Evolutionary conservation across 306 rosid species (phyloP).

Genomic region (Argentina anserina): DNA sequence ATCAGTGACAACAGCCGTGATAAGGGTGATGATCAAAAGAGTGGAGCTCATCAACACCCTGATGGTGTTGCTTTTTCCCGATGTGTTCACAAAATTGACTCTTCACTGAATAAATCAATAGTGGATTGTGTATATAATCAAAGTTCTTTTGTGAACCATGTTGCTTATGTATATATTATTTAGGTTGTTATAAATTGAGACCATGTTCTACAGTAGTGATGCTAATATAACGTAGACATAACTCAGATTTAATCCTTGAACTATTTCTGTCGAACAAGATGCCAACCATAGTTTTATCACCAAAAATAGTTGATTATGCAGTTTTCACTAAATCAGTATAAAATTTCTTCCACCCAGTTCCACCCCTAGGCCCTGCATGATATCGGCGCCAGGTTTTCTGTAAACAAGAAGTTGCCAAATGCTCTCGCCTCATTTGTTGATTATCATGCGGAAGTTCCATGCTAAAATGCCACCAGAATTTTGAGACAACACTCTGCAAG

Average conservation of each 20-base stretch:
- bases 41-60: no score
- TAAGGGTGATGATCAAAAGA: no score
- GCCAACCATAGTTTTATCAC: not conserved
- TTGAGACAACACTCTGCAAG: conserved; percentile 14
- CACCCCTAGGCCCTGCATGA: not conserved
- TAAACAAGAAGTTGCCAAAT: conserved; percentile 12
- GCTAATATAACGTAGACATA: not conserved
- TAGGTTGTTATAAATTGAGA: no score
- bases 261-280: not conserved
- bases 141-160: no score
- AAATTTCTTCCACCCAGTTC: conserved; percentile 9
- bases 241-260: not conserved
- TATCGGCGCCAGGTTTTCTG: conserved; percentile 8
- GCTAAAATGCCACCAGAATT: conserved; percentile 18
- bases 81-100: no score
- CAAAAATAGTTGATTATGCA: not conserved
- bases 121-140: no score
- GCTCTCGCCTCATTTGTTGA: conserved; percentile 3
- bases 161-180: no score
- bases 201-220: not conserved
- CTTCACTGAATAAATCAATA: no score
- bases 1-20: no score
- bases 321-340: not conserved
- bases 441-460: not conserved
- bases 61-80: no score